Evolutionary conservation across 2,329 filamentous ascomycete genomes (phyloP).

Genomic region (Cytospora piceae): DNA sequence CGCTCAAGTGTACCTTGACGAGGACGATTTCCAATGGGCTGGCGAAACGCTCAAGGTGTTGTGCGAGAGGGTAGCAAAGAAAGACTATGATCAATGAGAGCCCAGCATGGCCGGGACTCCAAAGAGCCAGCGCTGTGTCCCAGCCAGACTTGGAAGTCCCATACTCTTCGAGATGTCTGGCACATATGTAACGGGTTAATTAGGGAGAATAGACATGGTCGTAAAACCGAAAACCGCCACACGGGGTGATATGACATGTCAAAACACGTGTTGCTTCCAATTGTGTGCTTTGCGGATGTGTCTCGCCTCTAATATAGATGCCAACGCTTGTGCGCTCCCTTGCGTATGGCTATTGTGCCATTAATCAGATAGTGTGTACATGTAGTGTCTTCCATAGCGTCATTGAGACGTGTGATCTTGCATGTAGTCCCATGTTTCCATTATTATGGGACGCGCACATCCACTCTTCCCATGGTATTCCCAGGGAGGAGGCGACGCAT

Average conservation of each 20-base stretch:
- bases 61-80: constrained; percentile 45
- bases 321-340: constrained; percentile 11
- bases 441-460: background rate
- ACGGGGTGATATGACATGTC: background rate
- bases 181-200: background rate
- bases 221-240: background rate
- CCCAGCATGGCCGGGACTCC: background rate
- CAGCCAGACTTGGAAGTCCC: background rate
- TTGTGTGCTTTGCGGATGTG: background rate
- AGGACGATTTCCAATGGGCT: constrained; percentile 75
- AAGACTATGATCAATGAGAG: constrained; percentile 32
- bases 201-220: background rate
- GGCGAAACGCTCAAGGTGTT: constrained; percentile 60
- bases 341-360: background rate
- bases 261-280: background rate
- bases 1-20: constrained; percentile 82
- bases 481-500: background rate
- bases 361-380: background rate
- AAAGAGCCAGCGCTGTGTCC: background rate
- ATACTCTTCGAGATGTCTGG: background rate
- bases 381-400: background rate
- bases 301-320: constrained; percentile 4
- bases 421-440: background rate
- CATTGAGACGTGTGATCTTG: background rate
- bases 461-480: background rate